These are phyloP conservation scores for Micromonas pusilla DNA, from an alignment of 139 green algal genomes.

Conservation along the genomic window DNA sequence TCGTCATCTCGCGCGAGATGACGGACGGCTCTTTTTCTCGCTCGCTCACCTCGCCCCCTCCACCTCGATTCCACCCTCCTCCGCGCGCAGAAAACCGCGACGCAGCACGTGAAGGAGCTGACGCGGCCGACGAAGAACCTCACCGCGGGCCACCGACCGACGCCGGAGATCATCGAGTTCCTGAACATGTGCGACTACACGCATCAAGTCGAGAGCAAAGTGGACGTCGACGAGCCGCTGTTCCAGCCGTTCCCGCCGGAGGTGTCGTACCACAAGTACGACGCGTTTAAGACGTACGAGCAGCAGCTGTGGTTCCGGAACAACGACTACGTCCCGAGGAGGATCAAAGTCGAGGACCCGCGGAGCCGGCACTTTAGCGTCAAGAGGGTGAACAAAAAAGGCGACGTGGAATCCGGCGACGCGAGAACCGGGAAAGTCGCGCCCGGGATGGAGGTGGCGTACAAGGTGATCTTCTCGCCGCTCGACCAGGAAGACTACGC, in stretches of 20 bases:
- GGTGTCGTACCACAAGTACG: constrained; percentile 55
- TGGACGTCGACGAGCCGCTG: constrained; percentile 61
- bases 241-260: constrained; percentile 71
- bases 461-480: constrained; percentile 53
- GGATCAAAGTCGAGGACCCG: background rate
- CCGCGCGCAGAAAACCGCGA: constrained; percentile 49
- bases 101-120: constrained; percentile 46
- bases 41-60: too few species aligned
- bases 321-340: constrained; percentile 57
- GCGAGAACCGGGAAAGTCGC: constrained; percentile 53
- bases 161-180: constrained; percentile 57
- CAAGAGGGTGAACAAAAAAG: too few species aligned
- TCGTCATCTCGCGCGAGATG: too few species aligned
- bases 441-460: constrained; percentile 65
- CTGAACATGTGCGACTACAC: constrained; percentile 62
- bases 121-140: constrained; percentile 23
- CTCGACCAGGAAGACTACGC: constrained; percentile 44
- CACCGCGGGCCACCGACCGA: background rate
- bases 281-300: constrained; percentile 55
- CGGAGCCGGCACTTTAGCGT: background rate
- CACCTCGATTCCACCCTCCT: too few species aligned
- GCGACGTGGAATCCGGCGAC: too few species aligned
- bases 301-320: constrained; percentile 60
- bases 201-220: constrained; percentile 44
- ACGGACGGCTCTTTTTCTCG: too few species aligned